These are phyloP conservation scores for Mycena chlorophos DNA, from an alignment of 768 basidiomycete species.

Conservation along the genomic window DNA sequence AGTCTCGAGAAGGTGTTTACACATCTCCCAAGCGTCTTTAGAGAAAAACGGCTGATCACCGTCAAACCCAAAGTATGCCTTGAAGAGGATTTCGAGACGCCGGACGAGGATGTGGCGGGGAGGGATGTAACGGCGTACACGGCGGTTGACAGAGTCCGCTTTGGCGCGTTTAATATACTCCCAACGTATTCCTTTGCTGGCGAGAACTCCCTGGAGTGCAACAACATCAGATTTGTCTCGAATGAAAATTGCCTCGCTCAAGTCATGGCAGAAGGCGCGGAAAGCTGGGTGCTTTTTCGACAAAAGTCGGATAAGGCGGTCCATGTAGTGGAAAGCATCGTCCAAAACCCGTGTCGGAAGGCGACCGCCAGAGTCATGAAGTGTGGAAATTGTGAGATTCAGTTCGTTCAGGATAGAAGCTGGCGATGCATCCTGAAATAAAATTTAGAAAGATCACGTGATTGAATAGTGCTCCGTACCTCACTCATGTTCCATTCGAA, in stretches of 20 bases:
- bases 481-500: not conserved
- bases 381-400: not conserved
- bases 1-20: not conserved
- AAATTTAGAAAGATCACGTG: too few relatives aligned
- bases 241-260: slow-evolving; percentile 12
- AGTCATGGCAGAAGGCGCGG: slow-evolving; percentile 10
- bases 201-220: not conserved
- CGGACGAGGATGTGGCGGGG: not conserved
- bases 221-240: slow-evolving; percentile 3
- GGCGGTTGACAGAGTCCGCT: not conserved
- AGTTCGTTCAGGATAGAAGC: not conserved
- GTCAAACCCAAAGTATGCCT: not conserved
- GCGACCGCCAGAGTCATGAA: not conserved
- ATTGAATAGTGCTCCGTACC: too few relatives aligned
- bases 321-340: slow-evolving; percentile 13
- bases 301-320: slow-evolving; percentile 6
- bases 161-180: not conserved
- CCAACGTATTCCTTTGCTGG: not conserved
- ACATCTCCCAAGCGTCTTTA: not conserved
- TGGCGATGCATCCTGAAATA: not conserved
- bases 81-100: not conserved
- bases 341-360: slow-evolving; percentile 3
- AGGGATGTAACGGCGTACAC: not conserved
- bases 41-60: not conserved
- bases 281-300: slow-evolving; percentile 12